Evolutionary conservation across 2,329 filamentous ascomycete species (phyloP).

Genomic region (Xylariaceae sp.): DNA sequence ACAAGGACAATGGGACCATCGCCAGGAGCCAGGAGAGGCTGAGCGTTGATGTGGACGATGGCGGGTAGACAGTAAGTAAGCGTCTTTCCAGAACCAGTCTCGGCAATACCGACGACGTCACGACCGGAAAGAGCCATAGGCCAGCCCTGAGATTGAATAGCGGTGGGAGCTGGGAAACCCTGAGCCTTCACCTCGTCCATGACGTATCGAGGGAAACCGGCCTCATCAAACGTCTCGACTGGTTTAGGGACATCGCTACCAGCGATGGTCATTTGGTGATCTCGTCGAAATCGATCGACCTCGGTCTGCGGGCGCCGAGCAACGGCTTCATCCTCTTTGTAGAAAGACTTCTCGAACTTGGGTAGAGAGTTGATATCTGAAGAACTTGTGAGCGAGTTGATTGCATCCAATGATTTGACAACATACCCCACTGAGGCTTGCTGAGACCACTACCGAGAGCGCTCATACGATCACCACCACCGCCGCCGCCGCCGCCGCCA

Average conservation of each 20-base stretch:
- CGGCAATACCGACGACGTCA: conserved; percentile 97
- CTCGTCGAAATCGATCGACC: conserved; percentile 81
- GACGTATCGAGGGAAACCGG: conserved; percentile 93
- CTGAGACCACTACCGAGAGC: conserved; percentile 84
- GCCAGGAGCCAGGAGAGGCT: conserved; percentile 89
- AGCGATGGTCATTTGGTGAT: conserved; percentile 78
- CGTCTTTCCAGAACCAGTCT: conserved; percentile 99
- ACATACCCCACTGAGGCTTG: conserved; percentile 83
- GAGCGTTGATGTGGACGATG: conserved; percentile 99
- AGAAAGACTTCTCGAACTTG: conserved; percentile 99
- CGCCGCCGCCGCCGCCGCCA: conserved; percentile 54
- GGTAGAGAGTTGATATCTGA: conserved; percentile 73
- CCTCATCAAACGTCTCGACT: conserved; percentile 96
- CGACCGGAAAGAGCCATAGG: conserved; percentile 98
- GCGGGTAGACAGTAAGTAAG: conserved; percentile 96
- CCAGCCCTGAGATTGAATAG: conserved; percentile 98
- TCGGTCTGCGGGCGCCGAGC: conserved; percentile 69
- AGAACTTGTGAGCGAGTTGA: conserved; percentile 14
- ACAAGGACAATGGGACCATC: conserved; percentile 97
- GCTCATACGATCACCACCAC: conserved; percentile 87
- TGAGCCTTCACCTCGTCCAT: conserved; percentile 99
- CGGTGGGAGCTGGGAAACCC: conserved; percentile 87
- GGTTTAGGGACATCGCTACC: conserved; percentile 84
- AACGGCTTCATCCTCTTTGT: conserved; percentile 89
- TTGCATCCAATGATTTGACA: conserved; percentile 6